Percentiles rank a stretch among this genome's conserved stretches.
These are phyloP conservation scores for Fusarium continuum DNA, from an alignment of 2,329 filamentous ascomycete species.

Conservation along the genomic window DNA sequence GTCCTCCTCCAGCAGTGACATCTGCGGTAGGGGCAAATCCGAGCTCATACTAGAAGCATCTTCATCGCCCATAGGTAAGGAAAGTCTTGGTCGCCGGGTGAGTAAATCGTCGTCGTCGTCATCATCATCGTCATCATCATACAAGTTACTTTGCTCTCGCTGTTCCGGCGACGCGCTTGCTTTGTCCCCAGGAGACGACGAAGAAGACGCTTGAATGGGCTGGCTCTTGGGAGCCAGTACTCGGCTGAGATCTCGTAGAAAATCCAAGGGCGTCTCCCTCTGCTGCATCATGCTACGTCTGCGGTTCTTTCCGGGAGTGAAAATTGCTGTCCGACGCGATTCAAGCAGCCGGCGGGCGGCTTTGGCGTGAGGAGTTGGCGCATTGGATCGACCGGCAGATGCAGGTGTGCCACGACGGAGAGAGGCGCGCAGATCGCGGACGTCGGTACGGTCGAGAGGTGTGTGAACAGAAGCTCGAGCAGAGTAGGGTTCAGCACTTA, in stretches of 20 bases:
- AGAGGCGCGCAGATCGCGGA: constrained; percentile 52
- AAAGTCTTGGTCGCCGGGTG: constrained; percentile 58
- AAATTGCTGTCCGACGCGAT: constrained; percentile 65
- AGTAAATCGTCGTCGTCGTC: constrained; percentile 59
- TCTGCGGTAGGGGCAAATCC: constrained; percentile 62
- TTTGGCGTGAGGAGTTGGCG: constrained; percentile 67
- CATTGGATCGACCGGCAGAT: constrained; percentile 55
- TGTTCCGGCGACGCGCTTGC: constrained; percentile 42
- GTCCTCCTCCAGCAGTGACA: constrained; percentile 65
- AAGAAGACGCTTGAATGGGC: constrained; percentile 58
- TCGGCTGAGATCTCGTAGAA: constrained; percentile 63
- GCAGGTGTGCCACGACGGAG: constrained; percentile 55
- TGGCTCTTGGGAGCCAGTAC: constrained; percentile 61
- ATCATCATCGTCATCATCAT: constrained; percentile 62
- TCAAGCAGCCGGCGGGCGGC: constrained; percentile 68
- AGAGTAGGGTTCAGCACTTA: constrained; percentile 51
- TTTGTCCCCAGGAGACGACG: constrained; percentile 49
- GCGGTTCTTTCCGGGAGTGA: constrained; percentile 67
- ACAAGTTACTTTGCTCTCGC: constrained; percentile 55
- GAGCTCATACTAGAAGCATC: constrained; percentile 64
- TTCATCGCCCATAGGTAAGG: constrained; percentile 61
- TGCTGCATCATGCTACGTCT: constrained; percentile 66
- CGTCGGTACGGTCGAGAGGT: constrained; percentile 51
- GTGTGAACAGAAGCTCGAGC: constrained; percentile 54
- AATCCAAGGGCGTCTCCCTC: constrained; percentile 64